Evolutionary conservation across 2,329 filamentous ascomycete genomes (phyloP).

Genomic region (Colletotrichum paranaense): DNA sequence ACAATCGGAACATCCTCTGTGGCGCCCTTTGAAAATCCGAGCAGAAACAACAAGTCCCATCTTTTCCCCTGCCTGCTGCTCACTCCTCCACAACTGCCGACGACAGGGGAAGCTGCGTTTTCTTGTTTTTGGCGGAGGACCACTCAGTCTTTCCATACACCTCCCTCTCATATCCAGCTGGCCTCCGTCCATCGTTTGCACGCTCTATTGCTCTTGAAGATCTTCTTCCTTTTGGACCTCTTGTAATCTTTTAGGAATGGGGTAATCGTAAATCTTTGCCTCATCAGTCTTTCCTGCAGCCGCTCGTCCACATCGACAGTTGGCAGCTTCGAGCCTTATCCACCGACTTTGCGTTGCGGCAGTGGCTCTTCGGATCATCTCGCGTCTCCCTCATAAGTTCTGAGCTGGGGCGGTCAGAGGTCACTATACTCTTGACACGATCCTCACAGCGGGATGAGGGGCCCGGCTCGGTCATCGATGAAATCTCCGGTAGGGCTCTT

Average conservation of each 20-base stretch:
- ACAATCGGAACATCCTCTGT: conserved; percentile 21
- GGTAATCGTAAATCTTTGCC: conserved; percentile 36
- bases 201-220: conserved; percentile 37
- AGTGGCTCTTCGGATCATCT: conserved; percentile 34
- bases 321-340: conserved; percentile 29
- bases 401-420: conserved; percentile 21
- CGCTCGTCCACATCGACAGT: conserved; percentile 27
- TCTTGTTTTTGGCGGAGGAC: not conserved
- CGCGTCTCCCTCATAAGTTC: conserved; percentile 33
- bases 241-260: conserved; percentile 32
- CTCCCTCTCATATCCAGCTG: conserved; percentile 33
- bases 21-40: conserved; percentile 15
- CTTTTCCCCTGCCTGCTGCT: conserved; percentile 18
- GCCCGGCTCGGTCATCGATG: conserved; percentile 36
- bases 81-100: not conserved
- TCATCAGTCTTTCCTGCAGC: conserved; percentile 35
- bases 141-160: conserved; percentile 10
- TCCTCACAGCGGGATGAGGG: conserved; percentile 21
- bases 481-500: conserved; percentile 32
- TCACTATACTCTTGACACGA: conserved; percentile 5
- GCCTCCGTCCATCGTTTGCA: conserved; percentile 36
- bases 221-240: conserved; percentile 31
- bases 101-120: conserved; percentile 8
- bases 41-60: not conserved
- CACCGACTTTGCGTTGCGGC: conserved; percentile 22